These are phyloP conservation scores for Bipolaris bicolor DNA, from an alignment of 2,329 filamentous ascomycete species.

Conservation along the genomic window DNA sequence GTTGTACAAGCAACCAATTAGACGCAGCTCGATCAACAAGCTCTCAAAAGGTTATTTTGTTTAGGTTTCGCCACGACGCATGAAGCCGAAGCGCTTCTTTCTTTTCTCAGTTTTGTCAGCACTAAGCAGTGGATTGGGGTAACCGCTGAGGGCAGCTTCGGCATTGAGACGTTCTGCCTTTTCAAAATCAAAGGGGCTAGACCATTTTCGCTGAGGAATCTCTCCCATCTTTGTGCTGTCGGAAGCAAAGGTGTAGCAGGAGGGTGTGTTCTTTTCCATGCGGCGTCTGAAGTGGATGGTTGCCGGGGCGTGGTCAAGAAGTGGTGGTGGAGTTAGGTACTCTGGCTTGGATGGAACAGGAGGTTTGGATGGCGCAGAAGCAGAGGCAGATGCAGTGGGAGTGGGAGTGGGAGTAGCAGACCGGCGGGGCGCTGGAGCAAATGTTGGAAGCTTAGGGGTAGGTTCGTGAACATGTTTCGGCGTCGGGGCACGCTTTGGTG, in stretches of 20 bases:
- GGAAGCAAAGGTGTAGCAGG: constrained; percentile 53
- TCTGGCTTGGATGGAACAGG: constrained; percentile 10
- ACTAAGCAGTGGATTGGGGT: constrained; percentile 14
- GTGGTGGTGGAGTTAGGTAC: constrained; percentile 14
- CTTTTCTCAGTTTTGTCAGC: constrained; percentile 13
- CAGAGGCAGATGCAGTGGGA: constrained; percentile 6
- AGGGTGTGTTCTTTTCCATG: constrained; percentile 47
- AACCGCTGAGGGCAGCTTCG: constrained; percentile 38
- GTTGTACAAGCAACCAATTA: constrained; percentile 5
- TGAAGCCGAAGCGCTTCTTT: constrained; percentile 17
- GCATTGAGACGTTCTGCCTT: constrained; percentile 51
- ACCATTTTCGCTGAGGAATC: constrained; percentile 55
- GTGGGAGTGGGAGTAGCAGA: constrained; percentile 9
- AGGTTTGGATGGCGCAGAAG: constrained; percentile 12
- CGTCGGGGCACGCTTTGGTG: not conserved
- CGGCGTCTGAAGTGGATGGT: constrained; percentile 29
- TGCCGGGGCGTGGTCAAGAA: constrained; percentile 9
- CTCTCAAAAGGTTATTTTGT: not conserved
- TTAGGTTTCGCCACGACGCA: constrained; percentile 13
- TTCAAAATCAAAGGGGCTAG: constrained; percentile 51
- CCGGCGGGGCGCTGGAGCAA: constrained; percentile 20
- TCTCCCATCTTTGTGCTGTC: constrained; percentile 57
- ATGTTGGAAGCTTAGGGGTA: constrained; percentile 22
- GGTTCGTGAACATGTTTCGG: constrained; percentile 23
- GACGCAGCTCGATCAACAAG: constrained; percentile 1